These are phyloP conservation scores for Boletus rubescentipes DNA, from an alignment of 768 basidiomycete genomes.

Conservation along the genomic window DNA sequence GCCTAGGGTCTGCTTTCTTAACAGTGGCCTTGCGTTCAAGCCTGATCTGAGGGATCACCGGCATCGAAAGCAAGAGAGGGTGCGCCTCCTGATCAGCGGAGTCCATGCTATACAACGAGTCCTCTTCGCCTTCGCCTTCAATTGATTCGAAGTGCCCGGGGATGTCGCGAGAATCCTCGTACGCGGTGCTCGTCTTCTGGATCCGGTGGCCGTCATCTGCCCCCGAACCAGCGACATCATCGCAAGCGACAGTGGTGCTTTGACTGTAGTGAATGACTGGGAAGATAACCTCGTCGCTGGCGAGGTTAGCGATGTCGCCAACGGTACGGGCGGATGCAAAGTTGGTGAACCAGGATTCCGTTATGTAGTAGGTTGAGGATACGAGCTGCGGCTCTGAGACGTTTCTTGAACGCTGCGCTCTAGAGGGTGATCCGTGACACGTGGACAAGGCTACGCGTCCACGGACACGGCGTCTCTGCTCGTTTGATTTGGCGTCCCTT, in stretches of 20 bases:
- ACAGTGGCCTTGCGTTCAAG: constrained; percentile 28
- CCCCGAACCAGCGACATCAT: not conserved
- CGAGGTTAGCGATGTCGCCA: constrained; percentile 9
- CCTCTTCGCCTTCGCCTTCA: constrained; percentile 9
- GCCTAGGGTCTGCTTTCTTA: constrained; percentile 6
- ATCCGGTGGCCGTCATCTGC: not conserved
- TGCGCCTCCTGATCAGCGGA: constrained; percentile 28
- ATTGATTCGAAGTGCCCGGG: not conserved
- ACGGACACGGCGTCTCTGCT: not conserved
- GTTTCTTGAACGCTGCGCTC: constrained; percentile 11
- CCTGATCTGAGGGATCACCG: constrained; percentile 28
- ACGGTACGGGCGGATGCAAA: constrained; percentile 8
- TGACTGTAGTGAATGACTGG: not conserved
- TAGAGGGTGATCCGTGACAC: not conserved
- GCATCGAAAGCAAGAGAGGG: constrained; percentile 25
- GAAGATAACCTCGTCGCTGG: not conserved
- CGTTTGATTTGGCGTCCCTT: not conserved
- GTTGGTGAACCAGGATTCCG: constrained; percentile 19
- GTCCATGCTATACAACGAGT: constrained; percentile 24
- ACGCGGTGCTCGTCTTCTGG: not conserved
- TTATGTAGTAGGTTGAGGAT: constrained; percentile 17
- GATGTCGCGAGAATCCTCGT: not conserved
- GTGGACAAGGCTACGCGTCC: not conserved
- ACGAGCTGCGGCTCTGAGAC: constrained; percentile 24
- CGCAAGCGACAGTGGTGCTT: not conserved